A percentile compares a stretch with the other conserved stretches of the same genome.
Evolutionary conservation across 2,329 filamentous ascomycete species (phyloP).

Genomic region (Clonostachys byssicola): DNA sequence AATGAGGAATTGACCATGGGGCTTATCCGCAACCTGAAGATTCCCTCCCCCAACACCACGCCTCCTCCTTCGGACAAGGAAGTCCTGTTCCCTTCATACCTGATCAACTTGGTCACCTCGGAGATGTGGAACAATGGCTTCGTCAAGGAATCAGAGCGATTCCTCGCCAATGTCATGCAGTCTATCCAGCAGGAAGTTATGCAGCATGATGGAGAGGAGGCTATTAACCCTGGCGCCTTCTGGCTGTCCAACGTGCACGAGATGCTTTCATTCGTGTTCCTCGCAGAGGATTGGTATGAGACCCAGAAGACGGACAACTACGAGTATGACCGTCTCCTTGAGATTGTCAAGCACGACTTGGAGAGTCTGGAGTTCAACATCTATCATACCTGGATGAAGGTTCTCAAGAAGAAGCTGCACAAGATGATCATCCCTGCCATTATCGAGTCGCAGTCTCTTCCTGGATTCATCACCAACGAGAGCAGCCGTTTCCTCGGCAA

Average conservation of each 20-base stretch:
- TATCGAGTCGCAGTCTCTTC: slow-evolving; percentile 96
- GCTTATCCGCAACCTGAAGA: slow-evolving; percentile 93
- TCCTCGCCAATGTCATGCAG: slow-evolving; percentile 99
- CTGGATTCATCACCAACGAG: slow-evolving; percentile 97
- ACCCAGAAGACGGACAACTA: slow-evolving; percentile 99
- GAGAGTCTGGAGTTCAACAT: slow-evolving; percentile 99
- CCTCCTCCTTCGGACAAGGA: slow-evolving; percentile 97
- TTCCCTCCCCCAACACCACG: slow-evolving; percentile 80
- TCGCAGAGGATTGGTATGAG: slow-evolving; percentile 99
- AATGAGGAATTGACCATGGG: slow-evolving; percentile 98
- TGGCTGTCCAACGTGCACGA: slow-evolving; percentile 99
- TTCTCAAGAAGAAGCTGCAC: slow-evolving; percentile 96
- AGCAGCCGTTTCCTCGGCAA: slow-evolving; percentile 98
- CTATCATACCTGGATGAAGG: slow-evolving; percentile 99
- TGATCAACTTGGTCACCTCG: slow-evolving; percentile 97
- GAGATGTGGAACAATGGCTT: slow-evolving; percentile 99
- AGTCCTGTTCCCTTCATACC: slow-evolving; percentile 95
- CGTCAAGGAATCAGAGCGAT: slow-evolving; percentile 97
- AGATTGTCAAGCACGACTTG: slow-evolving; percentile 98
- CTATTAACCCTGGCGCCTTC: slow-evolving; percentile 95
- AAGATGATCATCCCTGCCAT: slow-evolving; percentile 99
- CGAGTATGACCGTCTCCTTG: slow-evolving; percentile 93
- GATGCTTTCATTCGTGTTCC: slow-evolving; percentile 99
- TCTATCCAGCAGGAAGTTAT: slow-evolving; percentile 99
- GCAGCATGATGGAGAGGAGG: slow-evolving; percentile 96